Base-by-base conservation (phyloP, 441 rosid genomes). In the Iberis amara region DNA sequence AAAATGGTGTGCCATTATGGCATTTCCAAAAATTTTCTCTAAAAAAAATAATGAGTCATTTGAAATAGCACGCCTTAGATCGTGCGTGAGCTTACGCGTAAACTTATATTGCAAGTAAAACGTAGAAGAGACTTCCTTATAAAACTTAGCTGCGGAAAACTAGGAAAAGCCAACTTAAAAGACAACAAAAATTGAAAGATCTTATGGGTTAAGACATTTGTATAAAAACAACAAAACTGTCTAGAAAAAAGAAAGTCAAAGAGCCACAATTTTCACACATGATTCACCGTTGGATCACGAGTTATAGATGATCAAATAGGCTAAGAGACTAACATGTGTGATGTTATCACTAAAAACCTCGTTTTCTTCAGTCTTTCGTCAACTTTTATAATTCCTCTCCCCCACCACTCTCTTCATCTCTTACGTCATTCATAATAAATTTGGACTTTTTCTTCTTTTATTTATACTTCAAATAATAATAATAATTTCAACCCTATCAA, bases 251-350 rank as follows among this genome's bases (percentile, higher is more conserved):
- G 3, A 18, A 18, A 23, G 46, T 57, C 62, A 26, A 57, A 35
- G 38, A 39, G 43, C 33, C 35, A 31, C 35, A 56, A 30, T 32
- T 56, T 23, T 44, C 31, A 30, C 7, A 4, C 42, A 14, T 46
- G 21, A 21, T 8, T 32, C 33, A 15, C 60, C 62, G 62, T 57
- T 38, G 62, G 62, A 57, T 46, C 62, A 14, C 46, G 54, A 26
- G 54, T 36, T 9, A 2, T 10, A 45, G 8, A 10, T 10, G 4
- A 47, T 57, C 30, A 8, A 24, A 38, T 38, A 38, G 8, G 12
- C 7, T 27, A 5, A 8, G 11, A 27, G 28, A 27, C 54, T 12
- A 28, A 45, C 54, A 57, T 52, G 62, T 57, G 62, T 57, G 31
- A 11, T 0, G 21, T 18, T 57, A 13, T 43, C 5, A 55, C 13